Evolutionary conservation across 306 rosid genomes (phyloP), one percentile per base, ranked within the genome.

Genomic region (Begonia loranthoides): DNA sequence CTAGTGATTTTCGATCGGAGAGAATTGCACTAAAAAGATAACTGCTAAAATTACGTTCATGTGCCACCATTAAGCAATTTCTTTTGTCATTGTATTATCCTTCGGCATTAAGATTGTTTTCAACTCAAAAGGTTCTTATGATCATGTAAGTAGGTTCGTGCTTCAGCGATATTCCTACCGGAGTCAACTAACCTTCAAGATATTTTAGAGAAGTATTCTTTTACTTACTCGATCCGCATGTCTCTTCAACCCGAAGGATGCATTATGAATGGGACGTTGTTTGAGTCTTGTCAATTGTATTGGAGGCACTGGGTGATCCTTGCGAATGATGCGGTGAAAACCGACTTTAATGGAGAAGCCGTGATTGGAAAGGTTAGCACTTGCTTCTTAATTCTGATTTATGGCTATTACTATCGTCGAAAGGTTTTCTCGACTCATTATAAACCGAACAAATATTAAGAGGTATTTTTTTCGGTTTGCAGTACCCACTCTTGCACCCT

Each of bases 211-310:
- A 79, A 64, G 71, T 78, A 77, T 67, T 13, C 41, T 1, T 89
- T 79, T 78, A 41, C 90, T 4, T 89, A 89, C 72, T 89, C 90
- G 22, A 74, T 89, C 69, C 90, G 82, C 64, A 63, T 89, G 81
- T 85, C 94, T 59, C 86, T 85, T 64, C 77, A 50, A 54, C 72
- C 61, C 21, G 76, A 72, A 69, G 97, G 95, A 22, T 85, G 94
- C 44, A 16, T 70, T 58, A 41, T 89, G 34, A 65, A 73, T 68
- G 84, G 93, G 55, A 63, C 73, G 66, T 34, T 65, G 47, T 76
- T 75, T 65, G n/a, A 58, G 67, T 71, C 94, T 63, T 82, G 97
- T 67, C 97, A 85, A 63, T 76, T 89, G 67, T 53, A 71, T 39
- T 40, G 58, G 74, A 77, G 97, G 68, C 93, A 53, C 70, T 89